Conservation (phyloP, 2,329 filamentous ascomycete species). For the Plectosphaerella plurivora region DNA sequence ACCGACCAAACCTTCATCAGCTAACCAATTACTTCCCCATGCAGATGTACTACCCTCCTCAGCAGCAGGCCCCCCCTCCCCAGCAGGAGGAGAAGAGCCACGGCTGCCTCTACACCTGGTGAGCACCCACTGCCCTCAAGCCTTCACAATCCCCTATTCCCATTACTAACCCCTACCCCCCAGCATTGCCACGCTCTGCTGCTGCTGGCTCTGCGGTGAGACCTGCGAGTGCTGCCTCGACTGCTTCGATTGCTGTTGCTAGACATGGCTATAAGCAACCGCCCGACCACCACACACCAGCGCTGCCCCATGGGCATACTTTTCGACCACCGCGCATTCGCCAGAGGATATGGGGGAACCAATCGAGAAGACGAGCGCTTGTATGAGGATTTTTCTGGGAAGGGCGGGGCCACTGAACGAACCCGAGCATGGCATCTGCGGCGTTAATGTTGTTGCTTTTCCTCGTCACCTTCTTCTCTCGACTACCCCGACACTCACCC, state of each 20-base stretch:
- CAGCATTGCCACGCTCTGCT: slow-evolving; percentile 36
- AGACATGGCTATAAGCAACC: slow-evolving; percentile 8
- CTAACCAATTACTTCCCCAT: neutral
- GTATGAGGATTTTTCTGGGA: neutral
- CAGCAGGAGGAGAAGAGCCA: slow-evolving; percentile 32
- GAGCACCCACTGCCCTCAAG: slow-evolving; percentile 1
- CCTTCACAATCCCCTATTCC: neutral
- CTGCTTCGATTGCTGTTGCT: slow-evolving; percentile 33
- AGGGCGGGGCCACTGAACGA: neutral
- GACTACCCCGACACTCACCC: neutral
- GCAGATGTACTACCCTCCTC: slow-evolving; percentile 21
- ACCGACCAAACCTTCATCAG: neutral
- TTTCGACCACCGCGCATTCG: neutral
- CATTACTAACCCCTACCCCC: neutral
- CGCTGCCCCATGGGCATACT: neutral
- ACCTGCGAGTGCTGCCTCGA: slow-evolving; percentile 39
- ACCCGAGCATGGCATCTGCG: neutral
- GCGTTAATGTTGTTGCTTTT: neutral
- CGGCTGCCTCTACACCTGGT: slow-evolving; percentile 35
- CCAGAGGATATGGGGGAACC: neutral
- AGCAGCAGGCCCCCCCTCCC: slow-evolving; percentile 19
- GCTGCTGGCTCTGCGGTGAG: slow-evolving; percentile 39
- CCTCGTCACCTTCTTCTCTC: neutral
- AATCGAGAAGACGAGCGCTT: neutral
- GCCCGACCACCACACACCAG: neutral